Percentiles rank a stretch among this genome's conserved stretches.
Evolutionary conservation across 176 grass and related monocot genomes (phyloP).

Genomic region (Rhipidocladum racemiflorum): DNA sequence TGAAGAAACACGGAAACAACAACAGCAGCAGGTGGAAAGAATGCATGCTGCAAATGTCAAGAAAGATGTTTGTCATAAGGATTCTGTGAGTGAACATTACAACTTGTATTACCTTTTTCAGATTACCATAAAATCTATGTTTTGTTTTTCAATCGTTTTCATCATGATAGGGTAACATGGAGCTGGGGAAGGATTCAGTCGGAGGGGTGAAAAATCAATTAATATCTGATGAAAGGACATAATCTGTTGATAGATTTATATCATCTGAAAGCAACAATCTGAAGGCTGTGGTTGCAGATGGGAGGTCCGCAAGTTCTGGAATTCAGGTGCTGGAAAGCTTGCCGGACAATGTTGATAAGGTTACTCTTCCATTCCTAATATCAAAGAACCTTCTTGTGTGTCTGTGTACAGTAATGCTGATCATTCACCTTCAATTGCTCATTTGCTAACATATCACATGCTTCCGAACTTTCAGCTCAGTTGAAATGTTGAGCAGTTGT

Average conservation of each 20-base stretch:
- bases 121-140: not conserved
- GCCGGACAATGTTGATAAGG: slow-evolving; percentile 18
- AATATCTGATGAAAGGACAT: slow-evolving; percentile 8
- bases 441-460: not conserved
- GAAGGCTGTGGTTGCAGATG: not conserved
- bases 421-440: not conserved
- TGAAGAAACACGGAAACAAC: slow-evolving; percentile 32
- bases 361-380: not conserved
- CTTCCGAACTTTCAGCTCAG: not conserved
- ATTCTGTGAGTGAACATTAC: slow-evolving; percentile 45
- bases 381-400: not conserved
- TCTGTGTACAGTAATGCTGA: not conserved
- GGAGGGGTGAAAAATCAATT: slow-evolving; percentile 7
- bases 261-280: slow-evolving; percentile 7
- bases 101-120: not conserved
- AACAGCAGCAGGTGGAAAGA: slow-evolving; percentile 42
- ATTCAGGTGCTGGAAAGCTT: slow-evolving; percentile 1
- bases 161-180: slow-evolving; percentile 27
- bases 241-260: slow-evolving; percentile 17
- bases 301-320: not conserved
- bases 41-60: slow-evolving; percentile 6
- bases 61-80: slow-evolving; percentile 21
- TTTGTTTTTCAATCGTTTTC: not conserved
- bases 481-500: not conserved
- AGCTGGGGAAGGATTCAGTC: slow-evolving; percentile 25